phyloP scores from a whole-genome alignment of 2,329 filamentous ascomycete genomes.

The Sporothrix inflata region DNA sequence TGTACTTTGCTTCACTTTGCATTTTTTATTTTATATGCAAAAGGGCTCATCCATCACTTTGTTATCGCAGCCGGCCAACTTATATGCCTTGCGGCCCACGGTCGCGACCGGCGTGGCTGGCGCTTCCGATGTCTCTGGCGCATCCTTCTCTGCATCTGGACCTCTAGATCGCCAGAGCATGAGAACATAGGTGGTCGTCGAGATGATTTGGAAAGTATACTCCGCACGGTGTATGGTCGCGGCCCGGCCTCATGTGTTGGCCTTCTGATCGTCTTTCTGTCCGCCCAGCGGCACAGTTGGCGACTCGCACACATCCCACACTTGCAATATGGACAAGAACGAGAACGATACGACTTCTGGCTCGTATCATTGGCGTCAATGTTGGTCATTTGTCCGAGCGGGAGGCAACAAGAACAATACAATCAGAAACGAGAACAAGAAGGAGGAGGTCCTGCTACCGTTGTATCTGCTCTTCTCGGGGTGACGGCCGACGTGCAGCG shows the following conservation, averaged over 20 bases:
- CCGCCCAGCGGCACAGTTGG: conserved; percentile 6
- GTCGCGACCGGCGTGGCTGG: conserved; percentile 16
- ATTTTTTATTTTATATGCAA: not conserved
- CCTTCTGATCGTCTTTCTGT: not conserved
- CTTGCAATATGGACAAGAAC: not conserved
- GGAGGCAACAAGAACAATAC: not conserved
- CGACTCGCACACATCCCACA: conserved; percentile 1
- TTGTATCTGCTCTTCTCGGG: conserved; percentile 3
- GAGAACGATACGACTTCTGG: not conserved
- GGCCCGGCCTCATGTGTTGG: not conserved
- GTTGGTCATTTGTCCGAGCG: not conserved
- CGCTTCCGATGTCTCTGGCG: conserved; percentile 3
- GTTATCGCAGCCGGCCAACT: not conserved
- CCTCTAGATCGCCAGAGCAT: not conserved
- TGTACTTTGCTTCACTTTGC: not conserved
- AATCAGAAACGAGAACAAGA: not conserved
- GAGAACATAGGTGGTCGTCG: not conserved
- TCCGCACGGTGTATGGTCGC: not conserved
- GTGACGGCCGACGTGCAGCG: conserved; percentile 10
- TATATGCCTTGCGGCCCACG: conserved; percentile 3
- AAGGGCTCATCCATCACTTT: not conserved
- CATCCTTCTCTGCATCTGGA: not conserved
- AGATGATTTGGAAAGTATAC: not conserved
- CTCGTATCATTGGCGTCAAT: conserved; percentile 2
- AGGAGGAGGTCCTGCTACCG: not conserved